These are phyloP conservation scores for Yamadazyma membranifaciens DNA, from an alignment of 1,139 yeast species.

Conservation along the genomic window DNA sequence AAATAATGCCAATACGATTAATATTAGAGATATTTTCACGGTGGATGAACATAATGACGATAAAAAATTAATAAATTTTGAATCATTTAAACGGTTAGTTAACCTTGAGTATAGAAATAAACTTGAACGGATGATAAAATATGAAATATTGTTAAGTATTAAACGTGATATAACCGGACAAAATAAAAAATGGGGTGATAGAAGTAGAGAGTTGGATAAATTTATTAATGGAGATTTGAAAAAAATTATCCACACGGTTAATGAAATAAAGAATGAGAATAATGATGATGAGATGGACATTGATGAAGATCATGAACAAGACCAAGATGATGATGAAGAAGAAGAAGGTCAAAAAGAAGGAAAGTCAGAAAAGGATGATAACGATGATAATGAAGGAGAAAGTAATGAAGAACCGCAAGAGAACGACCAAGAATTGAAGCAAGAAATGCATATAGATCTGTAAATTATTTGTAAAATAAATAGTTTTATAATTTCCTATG, in stretches of 20 bases:
- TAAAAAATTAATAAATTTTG: constrained; percentile 28
- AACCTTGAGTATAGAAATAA: constrained; percentile 36
- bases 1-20: background rate
- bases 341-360: constrained; percentile 19
- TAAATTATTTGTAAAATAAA: too few species aligned
- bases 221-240: constrained; percentile 29
- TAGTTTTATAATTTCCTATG: background rate
- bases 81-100: constrained; percentile 28
- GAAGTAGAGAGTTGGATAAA: constrained; percentile 37
- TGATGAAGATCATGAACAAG: constrained; percentile 10
- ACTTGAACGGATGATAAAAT: constrained; percentile 31
- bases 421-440: constrained; percentile 7
- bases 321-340: constrained; percentile 8
- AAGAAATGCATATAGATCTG: constrained; percentile 2
- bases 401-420: constrained; percentile 13
- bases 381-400: constrained; percentile 11
- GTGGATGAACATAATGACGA: constrained; percentile 2
- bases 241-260: constrained; percentile 22
- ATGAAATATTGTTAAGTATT: constrained; percentile 33
- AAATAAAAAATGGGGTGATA: constrained; percentile 40
- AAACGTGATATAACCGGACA: constrained; percentile 30
- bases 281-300: constrained; percentile 13
- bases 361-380: background rate
- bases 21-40: constrained; percentile 5
- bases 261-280: constrained; percentile 25